Conservation (phyloP, 805 yeast genomes). For the Sugiyamaella valdiviana region DNA sequence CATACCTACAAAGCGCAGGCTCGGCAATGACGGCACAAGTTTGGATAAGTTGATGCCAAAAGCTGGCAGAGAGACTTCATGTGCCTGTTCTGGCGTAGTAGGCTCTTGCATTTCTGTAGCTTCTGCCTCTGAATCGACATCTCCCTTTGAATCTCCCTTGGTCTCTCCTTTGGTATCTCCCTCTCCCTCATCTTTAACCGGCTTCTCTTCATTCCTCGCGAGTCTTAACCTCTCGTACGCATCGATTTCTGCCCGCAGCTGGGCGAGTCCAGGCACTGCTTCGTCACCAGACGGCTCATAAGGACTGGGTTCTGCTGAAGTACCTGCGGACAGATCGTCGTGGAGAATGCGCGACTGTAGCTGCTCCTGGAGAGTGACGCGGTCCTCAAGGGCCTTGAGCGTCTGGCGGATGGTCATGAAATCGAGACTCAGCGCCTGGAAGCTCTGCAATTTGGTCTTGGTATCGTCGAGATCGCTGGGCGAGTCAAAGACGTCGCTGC, state of each 20-base stretch:
- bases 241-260: background rate
- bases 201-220: background rate
- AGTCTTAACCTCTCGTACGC: background rate
- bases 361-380: slow-evolving; percentile 13
- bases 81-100: too few relatives aligned
- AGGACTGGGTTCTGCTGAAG: background rate
- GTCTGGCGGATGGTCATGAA: slow-evolving; percentile 17
- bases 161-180: background rate
- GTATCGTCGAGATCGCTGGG: background rate
- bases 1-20: background rate
- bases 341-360: slow-evolving; percentile 1
- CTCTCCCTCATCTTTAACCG: background rate
- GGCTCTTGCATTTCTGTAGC: too few relatives aligned
- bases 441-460: slow-evolving; percentile 2
- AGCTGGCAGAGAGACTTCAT: background rate
- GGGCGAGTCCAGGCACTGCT: background rate
- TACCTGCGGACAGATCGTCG: background rate
- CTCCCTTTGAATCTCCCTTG: too few relatives aligned
- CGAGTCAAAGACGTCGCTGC: background rate
- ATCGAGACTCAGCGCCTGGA: slow-evolving; percentile 15
- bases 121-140: too few relatives aligned
- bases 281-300: background rate
- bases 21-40: background rate
- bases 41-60: background rate
- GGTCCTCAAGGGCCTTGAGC: slow-evolving; percentile 14